Evolutionary conservation across 768 basidiomycete species (phyloP).

Genomic region (Trametes cingulata): DNA sequence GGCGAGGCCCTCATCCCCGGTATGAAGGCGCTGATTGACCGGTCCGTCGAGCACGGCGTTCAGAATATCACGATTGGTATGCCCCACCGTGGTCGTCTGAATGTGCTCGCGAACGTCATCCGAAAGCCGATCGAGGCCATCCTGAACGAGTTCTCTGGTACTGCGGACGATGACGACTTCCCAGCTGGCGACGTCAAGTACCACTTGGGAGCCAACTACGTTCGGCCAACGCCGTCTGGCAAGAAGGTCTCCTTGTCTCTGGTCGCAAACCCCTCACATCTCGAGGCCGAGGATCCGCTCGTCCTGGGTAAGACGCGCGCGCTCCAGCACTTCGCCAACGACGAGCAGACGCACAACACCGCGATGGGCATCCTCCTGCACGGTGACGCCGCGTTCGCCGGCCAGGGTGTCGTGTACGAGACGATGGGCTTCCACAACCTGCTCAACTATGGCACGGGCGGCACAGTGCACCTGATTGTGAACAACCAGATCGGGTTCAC

Average conservation of each 20-base stretch:
- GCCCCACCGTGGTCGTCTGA: constrained; percentile 98
- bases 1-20: constrained; percentile 97
- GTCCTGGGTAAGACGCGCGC: constrained; percentile 97
- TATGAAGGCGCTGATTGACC: constrained; percentile 99
- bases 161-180: constrained; percentile 63
- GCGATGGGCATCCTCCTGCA: constrained; percentile 96
- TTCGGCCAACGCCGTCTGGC: constrained; percentile 94
- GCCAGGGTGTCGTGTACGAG: constrained; percentile 98
- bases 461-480: constrained; percentile 96
- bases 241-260: constrained; percentile 97
- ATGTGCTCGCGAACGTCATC: constrained; percentile 97
- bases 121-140: constrained; percentile 99
- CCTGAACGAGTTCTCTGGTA: constrained; percentile 91
- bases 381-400: constrained; percentile 97
- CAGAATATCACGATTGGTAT: constrained; percentile 98
- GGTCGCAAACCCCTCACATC: constrained; percentile 97
- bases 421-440: constrained; percentile 98
- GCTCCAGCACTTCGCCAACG: constrained; percentile 90
- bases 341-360: constrained; percentile 74
- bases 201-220: constrained; percentile 97
- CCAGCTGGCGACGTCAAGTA: constrained; percentile 98
- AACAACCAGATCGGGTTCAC: constrained; percentile 99
- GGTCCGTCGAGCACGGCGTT: constrained; percentile 95
- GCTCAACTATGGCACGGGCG: constrained; percentile 94
- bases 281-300: constrained; percentile 96